Percentiles rank a stretch among this genome's conserved stretches.
Conservation (phyloP, 2,329 filamentous ascomycete species). For the Monosporascus sp. region DNA sequence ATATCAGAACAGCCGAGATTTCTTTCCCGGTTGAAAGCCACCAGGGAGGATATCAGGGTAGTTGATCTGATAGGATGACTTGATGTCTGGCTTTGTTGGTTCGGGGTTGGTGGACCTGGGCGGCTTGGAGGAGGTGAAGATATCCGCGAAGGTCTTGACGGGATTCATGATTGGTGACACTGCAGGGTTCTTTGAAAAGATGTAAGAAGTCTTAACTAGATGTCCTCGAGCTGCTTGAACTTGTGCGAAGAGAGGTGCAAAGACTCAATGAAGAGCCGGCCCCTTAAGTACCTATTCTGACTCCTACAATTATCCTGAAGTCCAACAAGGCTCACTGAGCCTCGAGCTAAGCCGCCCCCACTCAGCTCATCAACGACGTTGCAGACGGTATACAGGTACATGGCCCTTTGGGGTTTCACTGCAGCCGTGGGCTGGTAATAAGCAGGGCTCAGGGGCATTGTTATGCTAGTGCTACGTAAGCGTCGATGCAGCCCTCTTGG, state of each 20-base stretch:
- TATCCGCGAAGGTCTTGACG: background rate
- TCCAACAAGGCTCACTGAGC: background rate
- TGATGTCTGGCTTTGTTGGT: constrained; percentile 1
- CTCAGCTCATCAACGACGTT: background rate
- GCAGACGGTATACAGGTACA: background rate
- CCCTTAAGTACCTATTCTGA: background rate
- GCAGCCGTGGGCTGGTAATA: background rate
- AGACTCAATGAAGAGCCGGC: background rate
- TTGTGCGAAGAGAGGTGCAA: background rate
- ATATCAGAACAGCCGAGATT: constrained; percentile 14
- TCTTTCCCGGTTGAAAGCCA: constrained; percentile 24
- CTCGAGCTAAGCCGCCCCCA: background rate
- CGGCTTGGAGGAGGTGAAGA: constrained; percentile 1
- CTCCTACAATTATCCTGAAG: background rate
- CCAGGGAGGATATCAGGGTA: constrained; percentile 22
- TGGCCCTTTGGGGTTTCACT: background rate
- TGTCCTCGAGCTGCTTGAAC: too few species aligned
- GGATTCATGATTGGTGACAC: constrained; percentile 3
- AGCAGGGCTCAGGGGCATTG: background rate
- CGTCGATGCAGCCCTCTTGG: background rate
- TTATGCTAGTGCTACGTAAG: background rate
- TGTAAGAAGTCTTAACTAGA: too few species aligned
- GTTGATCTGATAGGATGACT: constrained; percentile 14
- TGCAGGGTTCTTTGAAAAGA: background rate
- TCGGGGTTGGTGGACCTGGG: constrained; percentile 4